Base-by-base conservation (phyloP, 225 moss, liverwort and hornwort genomes). In the Thuidium tamariscinum region DNA sequence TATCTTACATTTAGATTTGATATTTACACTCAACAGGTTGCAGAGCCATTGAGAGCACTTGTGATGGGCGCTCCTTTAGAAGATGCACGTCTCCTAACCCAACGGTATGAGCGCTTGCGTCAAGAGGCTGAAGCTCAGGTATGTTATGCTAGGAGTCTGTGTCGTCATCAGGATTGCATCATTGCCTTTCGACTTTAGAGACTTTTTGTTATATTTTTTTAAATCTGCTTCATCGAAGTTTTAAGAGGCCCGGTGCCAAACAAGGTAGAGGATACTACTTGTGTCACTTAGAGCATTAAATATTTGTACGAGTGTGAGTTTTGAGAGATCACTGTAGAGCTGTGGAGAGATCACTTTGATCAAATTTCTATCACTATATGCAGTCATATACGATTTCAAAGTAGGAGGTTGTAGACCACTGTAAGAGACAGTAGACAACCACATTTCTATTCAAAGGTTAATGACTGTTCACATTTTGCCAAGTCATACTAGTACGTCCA, bases 91-190 rank as follows among this genome's bases (percentile, higher is more conserved):
- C 95, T 91, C 89, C 82, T 98, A 64, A 96, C 97, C 30, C 96
- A 98, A 76, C 93, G 97, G 30, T 98, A 98, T 91, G 97, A 96
- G 79, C 96, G 96, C 83, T 89, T 98, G 77, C 97, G 96, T 69
- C 97, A 98, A 91, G 97, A 98, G 88, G 97, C 96, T 49, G 97
- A 98, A 93, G 93, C 93, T 57, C 97, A 98, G 95, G 97, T 96
- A 59, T 41, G 85, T 34, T 77, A 15, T 56, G 8, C 59, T 30
- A 13, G 46, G 61, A 21, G 9, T 60, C 44, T 89, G 54, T 59
- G 17, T 86, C 72, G 17, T 86, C 57, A 78, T 68, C 39, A 83
- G 41, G 76, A 71, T 69, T 77, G 77, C 62, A 51, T 60, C 55
- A 64, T 82, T 52, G 49, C 75, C 81, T 74, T 49, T 54, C 54